Percentiles rank a stretch among this genome's conserved stretches.
Evolutionary conservation across 148 eudicot species (phyloP).

Genomic region (Chenopodium quinoa): DNA sequence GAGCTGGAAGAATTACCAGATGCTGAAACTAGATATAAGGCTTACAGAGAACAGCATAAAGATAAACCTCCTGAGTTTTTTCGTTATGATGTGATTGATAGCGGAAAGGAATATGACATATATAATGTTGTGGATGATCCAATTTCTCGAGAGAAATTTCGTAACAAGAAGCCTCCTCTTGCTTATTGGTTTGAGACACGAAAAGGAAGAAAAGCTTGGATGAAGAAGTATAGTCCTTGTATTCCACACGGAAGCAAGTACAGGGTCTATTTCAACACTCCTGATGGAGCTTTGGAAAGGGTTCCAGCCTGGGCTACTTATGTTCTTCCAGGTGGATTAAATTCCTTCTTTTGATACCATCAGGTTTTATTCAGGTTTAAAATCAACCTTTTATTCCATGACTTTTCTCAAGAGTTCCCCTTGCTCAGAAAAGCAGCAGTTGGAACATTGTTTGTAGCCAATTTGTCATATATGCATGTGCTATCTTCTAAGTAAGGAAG

Average conservation of each 20-base stretch:
- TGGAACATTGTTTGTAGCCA: neutral
- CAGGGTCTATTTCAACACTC: conserved; percentile 91
- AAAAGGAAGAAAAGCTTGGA: conserved; percentile 97
- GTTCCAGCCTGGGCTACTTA: conserved; percentile 99
- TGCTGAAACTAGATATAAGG: conserved; percentile 78
- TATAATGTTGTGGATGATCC: conserved; percentile 73
- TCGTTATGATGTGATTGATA: conserved; percentile 78
- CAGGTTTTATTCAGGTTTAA: neutral
- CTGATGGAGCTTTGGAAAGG: conserved; percentile 85
- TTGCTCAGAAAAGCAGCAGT: neutral
- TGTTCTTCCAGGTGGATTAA: conserved; percentile 76
- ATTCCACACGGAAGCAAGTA: conserved; percentile 95
- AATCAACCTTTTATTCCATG: neutral
- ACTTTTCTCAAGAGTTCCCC: neutral
- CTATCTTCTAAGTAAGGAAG: too few relatives aligned
- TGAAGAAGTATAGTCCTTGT: conserved; percentile 72
- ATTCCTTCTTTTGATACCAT: neutral
- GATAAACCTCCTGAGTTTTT: conserved; percentile 84
- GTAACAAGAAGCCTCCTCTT: conserved; percentile 77
- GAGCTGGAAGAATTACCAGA: conserved; percentile 91
- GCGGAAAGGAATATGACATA: conserved; percentile 67
- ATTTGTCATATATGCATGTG: too few relatives aligned
- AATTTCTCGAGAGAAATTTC: conserved; percentile 63
- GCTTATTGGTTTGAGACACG: conserved; percentile 89
- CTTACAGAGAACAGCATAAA: conserved; percentile 88